These are phyloP conservation scores for Diutina rugosa DNA, from an alignment of 1,139 yeast genomes.

Conservation along the genomic window DNA sequence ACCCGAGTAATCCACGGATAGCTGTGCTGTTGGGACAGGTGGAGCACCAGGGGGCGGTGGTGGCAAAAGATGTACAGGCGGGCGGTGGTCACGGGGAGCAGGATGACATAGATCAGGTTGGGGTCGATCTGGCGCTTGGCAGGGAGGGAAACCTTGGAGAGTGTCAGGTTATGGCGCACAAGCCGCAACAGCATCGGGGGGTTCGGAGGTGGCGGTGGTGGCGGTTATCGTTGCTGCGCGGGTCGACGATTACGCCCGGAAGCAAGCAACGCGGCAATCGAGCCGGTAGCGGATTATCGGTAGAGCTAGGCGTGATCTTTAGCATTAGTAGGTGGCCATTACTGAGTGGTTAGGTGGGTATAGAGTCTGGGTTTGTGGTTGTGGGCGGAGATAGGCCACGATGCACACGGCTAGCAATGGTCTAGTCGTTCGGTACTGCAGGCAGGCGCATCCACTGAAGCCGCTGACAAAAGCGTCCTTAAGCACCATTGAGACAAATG, in stretches of 20 bases:
- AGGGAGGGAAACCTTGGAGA: neutral
- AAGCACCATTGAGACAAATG: neutral
- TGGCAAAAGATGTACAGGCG: slow-evolving; percentile 48
- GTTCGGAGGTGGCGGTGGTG: neutral
- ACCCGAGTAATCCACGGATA: slow-evolving; percentile 22
- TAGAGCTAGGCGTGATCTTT: too few species aligned
- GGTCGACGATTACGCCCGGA: neutral
- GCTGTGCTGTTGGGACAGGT: slow-evolving; percentile 14
- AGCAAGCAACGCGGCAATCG: too few species aligned
- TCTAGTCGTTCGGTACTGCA: neutral
- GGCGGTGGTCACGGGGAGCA: slow-evolving; percentile 48
- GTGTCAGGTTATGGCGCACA: neutral
- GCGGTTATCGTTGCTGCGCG: neutral
- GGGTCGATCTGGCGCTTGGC: neutral
- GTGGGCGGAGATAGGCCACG: neutral
- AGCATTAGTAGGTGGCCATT: too few species aligned
- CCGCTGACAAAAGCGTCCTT: neutral
- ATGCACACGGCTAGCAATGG: neutral
- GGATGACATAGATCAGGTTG: slow-evolving; percentile 25
- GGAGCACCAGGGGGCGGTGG: slow-evolving; percentile 27
- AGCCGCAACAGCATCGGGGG: neutral
- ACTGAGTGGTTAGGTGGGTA: too few species aligned
- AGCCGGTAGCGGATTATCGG: neutral
- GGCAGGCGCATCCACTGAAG: neutral
- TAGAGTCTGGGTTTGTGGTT: neutral